These are phyloP conservation scores for Aspergillus haitiensis DNA, from an alignment of 495 filamentous ascomycete genomes.

Conservation along the genomic window DNA sequence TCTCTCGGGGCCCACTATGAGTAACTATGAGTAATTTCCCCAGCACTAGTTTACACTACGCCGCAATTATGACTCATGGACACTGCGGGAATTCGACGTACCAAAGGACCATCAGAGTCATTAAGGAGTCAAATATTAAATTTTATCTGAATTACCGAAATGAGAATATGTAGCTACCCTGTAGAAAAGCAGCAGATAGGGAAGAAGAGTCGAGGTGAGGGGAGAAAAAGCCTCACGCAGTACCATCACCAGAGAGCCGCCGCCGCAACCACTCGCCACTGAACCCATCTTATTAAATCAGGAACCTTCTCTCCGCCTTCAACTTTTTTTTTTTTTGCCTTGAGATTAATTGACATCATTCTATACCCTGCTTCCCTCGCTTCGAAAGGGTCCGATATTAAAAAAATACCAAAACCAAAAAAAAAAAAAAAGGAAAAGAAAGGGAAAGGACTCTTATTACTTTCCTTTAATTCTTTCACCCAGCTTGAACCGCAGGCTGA, in stretches of 20 bases:
- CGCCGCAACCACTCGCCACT: not conserved
- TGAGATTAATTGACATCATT: not conserved
- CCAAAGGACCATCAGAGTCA: not conserved
- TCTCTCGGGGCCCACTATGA: slow-evolving; percentile 1
- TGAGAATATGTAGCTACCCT: not conserved
- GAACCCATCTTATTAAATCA: not conserved
- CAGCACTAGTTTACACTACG: not conserved
- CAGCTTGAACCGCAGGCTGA: not conserved
- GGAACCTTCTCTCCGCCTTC: not conserved
- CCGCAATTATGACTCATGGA: not conserved
- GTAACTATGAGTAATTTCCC: slow-evolving; percentile 5
- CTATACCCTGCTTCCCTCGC: not conserved
- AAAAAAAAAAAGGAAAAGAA: too few relatives aligned
- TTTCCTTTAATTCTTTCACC: slow-evolving; percentile 10
- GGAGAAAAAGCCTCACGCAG: too few relatives aligned
- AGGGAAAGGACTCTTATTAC: not conserved
- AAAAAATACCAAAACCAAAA: too few relatives aligned
- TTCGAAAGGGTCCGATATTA: too few relatives aligned
- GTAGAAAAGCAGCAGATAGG: not conserved
- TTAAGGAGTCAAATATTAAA: not conserved
- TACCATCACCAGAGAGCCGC: not conserved
- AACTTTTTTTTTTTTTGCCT: not conserved
- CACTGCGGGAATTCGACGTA: not conserved
- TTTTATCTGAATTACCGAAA: not conserved
- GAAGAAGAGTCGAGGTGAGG: not conserved